A percentile compares a stretch with the other conserved stretches of the same genome.
These are phyloP conservation scores for Hypoxylon trugodes DNA, from an alignment of 495 filamentous ascomycete genomes.

Conservation along the genomic window DNA sequence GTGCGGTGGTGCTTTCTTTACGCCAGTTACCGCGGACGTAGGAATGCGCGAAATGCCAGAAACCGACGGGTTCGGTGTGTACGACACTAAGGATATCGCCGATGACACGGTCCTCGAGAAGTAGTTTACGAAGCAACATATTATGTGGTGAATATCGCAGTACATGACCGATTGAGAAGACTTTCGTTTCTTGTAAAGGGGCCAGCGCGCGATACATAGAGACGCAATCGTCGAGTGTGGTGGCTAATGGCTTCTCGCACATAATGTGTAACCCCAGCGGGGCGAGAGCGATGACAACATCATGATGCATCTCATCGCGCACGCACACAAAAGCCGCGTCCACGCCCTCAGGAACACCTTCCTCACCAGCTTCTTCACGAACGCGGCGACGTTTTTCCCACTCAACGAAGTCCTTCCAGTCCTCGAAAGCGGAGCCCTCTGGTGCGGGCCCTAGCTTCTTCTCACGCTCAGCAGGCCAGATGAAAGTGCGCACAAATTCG, in stretches of 20 bases:
- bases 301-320: conserved; percentile 84
- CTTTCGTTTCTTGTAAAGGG: conserved; percentile 46
- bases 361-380: conserved; percentile 48
- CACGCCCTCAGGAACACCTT: conserved; percentile 61
- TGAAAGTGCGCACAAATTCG: conserved; percentile 70
- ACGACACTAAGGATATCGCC: conserved; percentile 89
- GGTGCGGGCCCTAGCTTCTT: no score
- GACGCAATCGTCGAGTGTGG: conserved; percentile 77
- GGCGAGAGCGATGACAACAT: conserved; percentile 75
- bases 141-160: conserved; percentile 92
- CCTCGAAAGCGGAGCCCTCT: conserved; percentile 68
- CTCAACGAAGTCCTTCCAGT: conserved; percentile 76
- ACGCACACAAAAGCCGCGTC: conserved; percentile 91
- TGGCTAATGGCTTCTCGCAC: conserved; percentile 93
- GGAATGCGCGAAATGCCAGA: conserved; percentile 94
- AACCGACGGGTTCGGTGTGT: conserved; percentile 93
- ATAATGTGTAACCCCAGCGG: conserved; percentile 80
- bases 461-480: conserved; percentile 65
- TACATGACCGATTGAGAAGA: conserved; percentile 88
- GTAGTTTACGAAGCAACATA: conserved; percentile 77
- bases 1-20: conserved; percentile 73
- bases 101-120: conserved; percentile 75
- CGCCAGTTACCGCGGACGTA: conserved; percentile 98
- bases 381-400: conserved; percentile 68
- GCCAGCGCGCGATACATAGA: conserved; percentile 69